Evolutionary conservation across 2,329 filamentous ascomycete genomes (phyloP), one percentile per base, ranked within the genome.

Genomic region (Penicillium sp.): DNA sequence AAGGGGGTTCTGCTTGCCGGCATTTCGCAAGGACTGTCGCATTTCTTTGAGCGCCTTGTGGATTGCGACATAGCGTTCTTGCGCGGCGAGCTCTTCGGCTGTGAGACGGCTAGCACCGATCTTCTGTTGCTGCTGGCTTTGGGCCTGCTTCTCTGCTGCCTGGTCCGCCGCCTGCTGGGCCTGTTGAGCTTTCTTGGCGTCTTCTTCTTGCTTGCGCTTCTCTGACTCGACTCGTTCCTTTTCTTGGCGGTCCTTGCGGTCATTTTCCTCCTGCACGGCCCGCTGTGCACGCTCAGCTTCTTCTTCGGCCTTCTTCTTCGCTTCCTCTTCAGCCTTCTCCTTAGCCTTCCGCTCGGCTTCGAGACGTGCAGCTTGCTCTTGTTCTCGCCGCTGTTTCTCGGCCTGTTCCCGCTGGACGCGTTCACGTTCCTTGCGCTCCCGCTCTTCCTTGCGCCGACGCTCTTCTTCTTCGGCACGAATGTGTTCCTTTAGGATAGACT

Each of bases 1-100:
- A 2, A 65, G 71, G 58, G 69, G 63, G 69, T 86, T 82, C 21
- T 76, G 74, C 62, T 84, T 83, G 4, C 78, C 78, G 60, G 85
- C 78, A 4, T 79, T 72, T 2, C 67, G 65, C 47, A 88, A 73
- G 33, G 80, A 78, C 53, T 82, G 68, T 13, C 83, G 76, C 59
- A 85, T 70, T 7, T 74, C 65, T 65, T 86, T 95, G 23, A 95
- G 77, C 38, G 82, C 83, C 54, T 83, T 77, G 65, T 93, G 89
- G 24, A 94, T 70, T 21, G 76, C 71, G 1, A 80, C 64, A 61
- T 83, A 84, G 28, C 74, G 73, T 23, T 72, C 56, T 36, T 82
- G 80, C 18, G 74, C 65, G 7, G 69, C 67, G 51, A 79, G 68
- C 31, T 74, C 70, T 33, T 76, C 63, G 3, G 67, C 54, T 1